These are phyloP conservation scores for Venturia nashicola DNA, from an alignment of 2,329 filamentous ascomycete genomes.

Conservation along the genomic window DNA sequence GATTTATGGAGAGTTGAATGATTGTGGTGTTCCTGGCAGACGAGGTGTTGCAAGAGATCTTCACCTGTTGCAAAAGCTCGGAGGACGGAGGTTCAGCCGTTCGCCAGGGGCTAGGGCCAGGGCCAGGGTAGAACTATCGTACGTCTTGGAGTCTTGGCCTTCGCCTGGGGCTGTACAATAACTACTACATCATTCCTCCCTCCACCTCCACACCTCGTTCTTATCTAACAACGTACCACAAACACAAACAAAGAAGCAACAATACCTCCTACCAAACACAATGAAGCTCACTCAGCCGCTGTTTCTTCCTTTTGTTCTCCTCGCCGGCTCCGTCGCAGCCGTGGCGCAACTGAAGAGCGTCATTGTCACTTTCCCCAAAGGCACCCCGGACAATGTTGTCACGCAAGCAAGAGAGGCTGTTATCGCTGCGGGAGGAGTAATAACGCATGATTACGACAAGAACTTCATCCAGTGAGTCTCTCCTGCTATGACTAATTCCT, in stretches of 20 bases:
- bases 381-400: conserved; percentile 56
- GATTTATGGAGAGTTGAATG: background rate
- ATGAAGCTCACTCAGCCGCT: conserved; percentile 47
- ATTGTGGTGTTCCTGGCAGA: background rate
- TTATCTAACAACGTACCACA: background rate
- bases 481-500: conserved; percentile 4
- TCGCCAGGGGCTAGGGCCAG: too few species aligned
- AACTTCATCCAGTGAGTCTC: conserved; percentile 25
- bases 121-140: background rate
- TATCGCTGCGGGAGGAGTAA: conserved; percentile 44
- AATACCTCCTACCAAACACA: conserved; percentile 11
- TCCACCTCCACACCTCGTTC: background rate
- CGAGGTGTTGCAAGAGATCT: background rate
- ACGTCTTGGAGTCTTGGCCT: background rate
- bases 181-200: background rate
- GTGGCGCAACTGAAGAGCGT: conserved; percentile 56
- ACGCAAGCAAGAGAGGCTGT: conserved; percentile 61
- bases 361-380: conserved; percentile 64
- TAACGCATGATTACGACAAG: conserved; percentile 62
- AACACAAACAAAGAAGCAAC: background rate
- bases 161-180: background rate
- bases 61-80: background rate
- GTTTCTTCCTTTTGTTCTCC: conserved; percentile 43
- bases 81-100: background rate
- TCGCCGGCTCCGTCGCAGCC: conserved; percentile 48